These are phyloP conservation scores for Kluyveromyces lactis DNA, from an alignment of 805 yeast genomes.

Conservation along the genomic window DNA sequence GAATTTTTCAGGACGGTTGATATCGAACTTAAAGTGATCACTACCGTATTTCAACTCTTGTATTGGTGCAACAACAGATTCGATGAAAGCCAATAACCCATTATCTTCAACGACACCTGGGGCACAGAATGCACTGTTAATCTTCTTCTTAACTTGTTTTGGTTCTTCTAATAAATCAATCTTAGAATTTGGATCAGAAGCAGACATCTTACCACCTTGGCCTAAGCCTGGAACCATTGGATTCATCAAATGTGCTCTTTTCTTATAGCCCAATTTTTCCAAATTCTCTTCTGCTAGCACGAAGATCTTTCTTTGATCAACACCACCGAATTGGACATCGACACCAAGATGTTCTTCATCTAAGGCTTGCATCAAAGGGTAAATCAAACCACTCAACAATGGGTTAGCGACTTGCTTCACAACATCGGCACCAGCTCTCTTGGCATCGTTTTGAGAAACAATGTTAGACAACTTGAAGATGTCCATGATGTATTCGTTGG, in stretches of 20 bases:
- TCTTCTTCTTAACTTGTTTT: slow-evolving; percentile 79
- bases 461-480: slow-evolving; percentile 74
- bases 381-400: slow-evolving; percentile 82
- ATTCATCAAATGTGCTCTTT: slow-evolving; percentile 97
- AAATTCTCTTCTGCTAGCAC: slow-evolving; percentile 94
- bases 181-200: slow-evolving; percentile 97
- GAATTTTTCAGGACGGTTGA: slow-evolving; percentile 91
- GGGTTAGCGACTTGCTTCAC: slow-evolving; percentile 97
- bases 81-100: slow-evolving; percentile 80
- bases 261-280: slow-evolving; percentile 81
- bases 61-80: slow-evolving; percentile 79
- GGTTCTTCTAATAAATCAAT: slow-evolving; percentile 90
- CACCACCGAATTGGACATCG: slow-evolving; percentile 98
- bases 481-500: slow-evolving; percentile 77
- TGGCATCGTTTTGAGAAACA: slow-evolving; percentile 92
- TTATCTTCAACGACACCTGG: slow-evolving; percentile 90
- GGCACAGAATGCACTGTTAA: slow-evolving; percentile 87
- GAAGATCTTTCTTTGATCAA: slow-evolving; percentile 96
- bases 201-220: slow-evolving; percentile 98
- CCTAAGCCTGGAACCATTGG: slow-evolving; percentile 97
- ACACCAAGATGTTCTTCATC: slow-evolving; percentile 86
- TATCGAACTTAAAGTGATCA: slow-evolving; percentile 54
- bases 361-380: slow-evolving; percentile 97
- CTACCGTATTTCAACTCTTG: slow-evolving; percentile 62
- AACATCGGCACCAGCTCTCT: slow-evolving; percentile 99